phyloP scores from a whole-genome alignment of 177 flowering plant genomes.

The Viscum album region DNA sequence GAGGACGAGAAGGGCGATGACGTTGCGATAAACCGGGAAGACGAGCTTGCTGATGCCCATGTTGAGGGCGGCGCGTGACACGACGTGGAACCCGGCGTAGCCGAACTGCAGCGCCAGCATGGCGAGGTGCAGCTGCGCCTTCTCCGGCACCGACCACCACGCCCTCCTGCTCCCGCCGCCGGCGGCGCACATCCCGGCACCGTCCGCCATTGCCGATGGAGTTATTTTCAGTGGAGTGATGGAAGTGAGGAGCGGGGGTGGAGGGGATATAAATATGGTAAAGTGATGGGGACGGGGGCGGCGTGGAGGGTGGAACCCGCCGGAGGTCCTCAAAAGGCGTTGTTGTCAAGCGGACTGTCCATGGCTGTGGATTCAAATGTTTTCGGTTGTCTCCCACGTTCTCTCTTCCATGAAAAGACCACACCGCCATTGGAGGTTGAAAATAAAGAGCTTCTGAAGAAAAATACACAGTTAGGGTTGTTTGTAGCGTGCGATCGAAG shows the following conservation, averaged over 20 bases:
- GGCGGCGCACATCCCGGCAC: not conserved
- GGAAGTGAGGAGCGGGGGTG: conserved; percentile 15
- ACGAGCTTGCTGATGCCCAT: conserved; percentile 96
- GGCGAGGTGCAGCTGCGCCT: conserved; percentile 74
- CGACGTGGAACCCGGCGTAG: conserved; percentile 94
- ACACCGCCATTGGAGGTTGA: conserved; percentile 11
- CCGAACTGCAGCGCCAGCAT: conserved; percentile 99
- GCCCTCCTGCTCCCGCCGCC: conserved; percentile 24
- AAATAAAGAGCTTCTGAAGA: not conserved
- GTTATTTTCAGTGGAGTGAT: conserved; percentile 8
- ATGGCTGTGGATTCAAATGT: conserved; percentile 12
- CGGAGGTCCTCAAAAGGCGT: conserved; percentile 24
- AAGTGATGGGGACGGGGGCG: not conserved
- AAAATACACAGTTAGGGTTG: not conserved
- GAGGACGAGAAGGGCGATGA: conserved; percentile 72
- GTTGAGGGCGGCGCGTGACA: conserved; percentile 87
- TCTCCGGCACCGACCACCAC: conserved; percentile 56
- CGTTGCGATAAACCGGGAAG: conserved; percentile 81
- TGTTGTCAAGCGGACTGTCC: conserved; percentile 16
- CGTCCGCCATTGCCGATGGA: conserved; percentile 44
- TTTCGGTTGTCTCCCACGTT: conserved; percentile 54
- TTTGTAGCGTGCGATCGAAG: conserved; percentile 51
- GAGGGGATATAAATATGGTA: conserved; percentile 31
- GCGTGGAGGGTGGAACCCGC: conserved; percentile 10
- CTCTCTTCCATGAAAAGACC: conserved; percentile 23